phyloP scores from a whole-genome alignment of 176 grass and related monocot genomes.

The Zea mays region Zm-B73-REFERENCE-NAM-5.0 NC_050105.1:34336001-34336500 shows the following conservation, averaged over 20 bases:
- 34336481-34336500: too few species aligned
- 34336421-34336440: too few species aligned
- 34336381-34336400: too few species aligned
- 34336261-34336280: not conserved
- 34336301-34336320: slow-evolving; percentile 46
- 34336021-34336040: too few species aligned
- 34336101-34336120: too few species aligned
- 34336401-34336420: too few species aligned
- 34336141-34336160: slow-evolving; percentile 33
- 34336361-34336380: not conserved
- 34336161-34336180: slow-evolving; percentile 30
- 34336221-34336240: slow-evolving; percentile 55
- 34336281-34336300: slow-evolving; percentile 53
- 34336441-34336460: too few species aligned
- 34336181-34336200: slow-evolving; percentile 65
- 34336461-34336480: too few species aligned
- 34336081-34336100: too few species aligned
- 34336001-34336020: too few species aligned
- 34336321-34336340: slow-evolving; percentile 48
- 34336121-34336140: slow-evolving; percentile 9
- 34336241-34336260: not conserved
- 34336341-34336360: slow-evolving; percentile 31
- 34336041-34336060: too few species aligned
- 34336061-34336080: too few species aligned
- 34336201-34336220: slow-evolving; percentile 72